Percentiles rank a stretch among this genome's conserved stretches.
phyloP scores from a whole-genome alignment of 768 basidiomycete species.

The Saitozyma podzolica region DNA sequence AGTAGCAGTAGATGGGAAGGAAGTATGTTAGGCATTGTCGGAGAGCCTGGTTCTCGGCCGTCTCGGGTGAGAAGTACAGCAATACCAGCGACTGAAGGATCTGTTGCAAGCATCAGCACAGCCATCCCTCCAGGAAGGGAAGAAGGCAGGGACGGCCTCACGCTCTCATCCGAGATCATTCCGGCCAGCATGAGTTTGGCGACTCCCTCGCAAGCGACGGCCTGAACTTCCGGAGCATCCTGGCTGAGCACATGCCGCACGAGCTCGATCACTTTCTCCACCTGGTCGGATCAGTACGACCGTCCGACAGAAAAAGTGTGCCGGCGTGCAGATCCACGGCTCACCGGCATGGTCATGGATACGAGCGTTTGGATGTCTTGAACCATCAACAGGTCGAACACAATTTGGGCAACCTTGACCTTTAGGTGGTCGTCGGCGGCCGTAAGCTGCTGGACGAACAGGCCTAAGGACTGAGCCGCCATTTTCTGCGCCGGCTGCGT shows the following conservation, averaged over 20 bases:
- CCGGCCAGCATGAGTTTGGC: constrained; percentile 82
- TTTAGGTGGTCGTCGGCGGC: constrained; percentile 66
- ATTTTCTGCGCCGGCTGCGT: constrained; percentile 51
- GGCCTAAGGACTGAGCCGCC: constrained; percentile 66
- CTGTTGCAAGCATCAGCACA: constrained; percentile 42
- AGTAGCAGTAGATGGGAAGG: constrained; percentile 81
- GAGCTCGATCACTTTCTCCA: constrained; percentile 68
- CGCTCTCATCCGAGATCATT: constrained; percentile 70
- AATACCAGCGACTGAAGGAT: constrained; percentile 59
- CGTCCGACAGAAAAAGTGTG: neutral
- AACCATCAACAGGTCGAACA: constrained; percentile 85
- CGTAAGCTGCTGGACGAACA: constrained; percentile 77
- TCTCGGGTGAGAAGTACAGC: constrained; percentile 77
- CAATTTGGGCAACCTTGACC: constrained; percentile 69
- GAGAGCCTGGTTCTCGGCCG: constrained; percentile 74
- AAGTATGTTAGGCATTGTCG: constrained; percentile 85
- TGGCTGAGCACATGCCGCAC: constrained; percentile 64
- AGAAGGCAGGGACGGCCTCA: constrained; percentile 52
- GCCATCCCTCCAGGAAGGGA: neutral
- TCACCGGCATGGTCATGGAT: constrained; percentile 44
- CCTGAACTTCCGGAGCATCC: constrained; percentile 64
- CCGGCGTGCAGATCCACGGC: neutral
- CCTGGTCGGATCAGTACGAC: constrained; percentile 18
- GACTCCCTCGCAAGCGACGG: constrained; percentile 72
- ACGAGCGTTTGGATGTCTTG: constrained; percentile 63